A percentile compares a stretch with the other conserved stretches of the same genome.
These are phyloP conservation scores for Agapanthus africanus DNA, from an alignment of 106 monocot genomes.

Conservation along the genomic window DNA sequence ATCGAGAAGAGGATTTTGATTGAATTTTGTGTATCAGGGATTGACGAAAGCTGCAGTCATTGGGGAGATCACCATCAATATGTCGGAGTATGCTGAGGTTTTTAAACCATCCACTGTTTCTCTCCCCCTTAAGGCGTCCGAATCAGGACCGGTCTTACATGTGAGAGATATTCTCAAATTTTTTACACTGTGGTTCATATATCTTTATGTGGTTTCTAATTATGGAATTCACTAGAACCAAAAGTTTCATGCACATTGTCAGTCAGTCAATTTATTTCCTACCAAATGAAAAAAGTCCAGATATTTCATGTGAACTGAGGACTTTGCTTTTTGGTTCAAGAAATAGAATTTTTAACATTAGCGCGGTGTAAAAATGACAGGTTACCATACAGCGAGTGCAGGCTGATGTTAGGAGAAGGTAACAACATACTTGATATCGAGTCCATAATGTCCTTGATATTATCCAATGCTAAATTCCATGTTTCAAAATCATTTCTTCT, in stretches of 20 bases:
- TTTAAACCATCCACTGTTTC: constrained; percentile 53
- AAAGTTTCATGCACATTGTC: constrained; percentile 13
- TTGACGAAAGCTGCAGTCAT: constrained; percentile 42
- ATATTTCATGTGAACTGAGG: constrained; percentile 7
- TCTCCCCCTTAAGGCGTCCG: constrained; percentile 61
- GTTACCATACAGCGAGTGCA: constrained; percentile 73
- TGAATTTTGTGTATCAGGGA: constrained; percentile 40
- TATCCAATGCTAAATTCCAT: not conserved
- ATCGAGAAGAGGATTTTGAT: not conserved
- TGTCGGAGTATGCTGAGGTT: constrained; percentile 60
- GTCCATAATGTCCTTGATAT: not conserved
- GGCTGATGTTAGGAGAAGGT: constrained; percentile 61
- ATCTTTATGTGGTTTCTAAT: constrained; percentile 8
- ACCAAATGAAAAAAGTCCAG: constrained; percentile 4
- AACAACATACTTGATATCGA: not conserved
- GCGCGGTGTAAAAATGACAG: constrained; percentile 29
- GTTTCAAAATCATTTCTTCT: not conserved
- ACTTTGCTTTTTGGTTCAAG: not conserved
- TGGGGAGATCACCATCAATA: constrained; percentile 63
- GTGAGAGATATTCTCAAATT: constrained; percentile 42
- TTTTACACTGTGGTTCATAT: not conserved
- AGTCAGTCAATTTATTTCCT: constrained; percentile 1
- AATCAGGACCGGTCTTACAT: constrained; percentile 59
- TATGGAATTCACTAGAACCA: constrained; percentile 3
- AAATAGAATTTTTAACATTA: not conserved